A percentile compares a stretch with the other conserved stretches of the same genome.
phyloP scores from a whole-genome alignment of 2,329 filamentous ascomycete species.

The Cladosporium sp. region DNA sequence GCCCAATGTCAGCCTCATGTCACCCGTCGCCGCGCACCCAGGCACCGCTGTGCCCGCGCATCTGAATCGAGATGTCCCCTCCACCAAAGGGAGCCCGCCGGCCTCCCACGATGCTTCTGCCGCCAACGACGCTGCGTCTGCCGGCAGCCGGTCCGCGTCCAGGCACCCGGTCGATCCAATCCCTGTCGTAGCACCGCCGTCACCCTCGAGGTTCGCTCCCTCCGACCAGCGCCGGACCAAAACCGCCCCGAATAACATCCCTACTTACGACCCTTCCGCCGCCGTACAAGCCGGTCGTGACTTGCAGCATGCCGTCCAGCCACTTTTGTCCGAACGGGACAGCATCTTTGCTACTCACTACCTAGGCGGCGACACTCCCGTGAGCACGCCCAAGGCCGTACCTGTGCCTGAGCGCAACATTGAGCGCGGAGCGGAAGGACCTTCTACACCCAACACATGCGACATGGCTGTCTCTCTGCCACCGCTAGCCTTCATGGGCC shows the following conservation, averaged over 20 bases:
- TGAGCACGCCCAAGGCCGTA: constrained; percentile 28
- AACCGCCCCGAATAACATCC: constrained; percentile 8
- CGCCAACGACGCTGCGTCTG: background rate
- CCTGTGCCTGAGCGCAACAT: constrained; percentile 1
- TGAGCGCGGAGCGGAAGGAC: background rate
- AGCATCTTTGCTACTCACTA: constrained; percentile 63
- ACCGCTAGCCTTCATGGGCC: constrained; percentile 3
- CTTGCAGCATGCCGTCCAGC: constrained; percentile 35
- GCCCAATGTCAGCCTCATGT: constrained; percentile 12
- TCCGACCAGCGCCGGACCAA: constrained; percentile 7
- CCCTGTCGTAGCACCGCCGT: constrained; percentile 12
- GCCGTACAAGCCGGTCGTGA: constrained; percentile 11
- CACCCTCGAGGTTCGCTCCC: constrained; percentile 5
- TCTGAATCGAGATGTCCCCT: constrained; percentile 4
- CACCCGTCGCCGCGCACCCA: constrained; percentile 12
- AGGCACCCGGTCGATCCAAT: background rate
- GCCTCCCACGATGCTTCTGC: constrained; percentile 4
- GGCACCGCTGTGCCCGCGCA: constrained; percentile 8
- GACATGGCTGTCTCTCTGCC: constrained; percentile 12
- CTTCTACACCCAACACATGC: background rate
- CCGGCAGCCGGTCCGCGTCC: constrained; percentile 6
- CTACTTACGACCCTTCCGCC: constrained; percentile 9
- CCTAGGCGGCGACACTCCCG: constrained; percentile 47
- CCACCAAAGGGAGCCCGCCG: constrained; percentile 8
- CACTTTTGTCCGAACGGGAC: constrained; percentile 58